These are phyloP conservation scores for Russula emetica DNA, from an alignment of 768 basidiomycete genomes.

Conservation along the genomic window DNA sequence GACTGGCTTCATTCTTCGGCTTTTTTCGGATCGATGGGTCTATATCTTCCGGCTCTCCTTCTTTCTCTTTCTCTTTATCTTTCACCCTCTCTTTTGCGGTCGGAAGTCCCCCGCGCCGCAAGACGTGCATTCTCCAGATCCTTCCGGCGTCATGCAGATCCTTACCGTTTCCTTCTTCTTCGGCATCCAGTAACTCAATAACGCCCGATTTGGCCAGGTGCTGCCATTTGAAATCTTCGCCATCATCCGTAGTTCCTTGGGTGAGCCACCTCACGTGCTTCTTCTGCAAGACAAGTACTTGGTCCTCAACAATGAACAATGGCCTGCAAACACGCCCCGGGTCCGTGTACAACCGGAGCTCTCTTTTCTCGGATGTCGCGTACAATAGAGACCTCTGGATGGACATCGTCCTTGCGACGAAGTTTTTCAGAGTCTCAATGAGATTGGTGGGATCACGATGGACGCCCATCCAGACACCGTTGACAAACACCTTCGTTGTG, in stretches of 20 bases:
- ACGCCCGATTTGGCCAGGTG: constrained; percentile 81
- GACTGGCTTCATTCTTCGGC: constrained; percentile 56
- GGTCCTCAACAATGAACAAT: constrained; percentile 92
- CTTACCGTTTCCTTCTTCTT: constrained; percentile 99
- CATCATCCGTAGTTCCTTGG: constrained; percentile 48
- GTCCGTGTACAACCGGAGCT: constrained; percentile 92
- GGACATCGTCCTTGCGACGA: constrained; percentile 90
- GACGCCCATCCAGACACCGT: constrained; percentile 99
- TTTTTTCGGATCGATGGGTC: constrained; percentile 89
- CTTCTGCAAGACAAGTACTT: constrained; percentile 78
- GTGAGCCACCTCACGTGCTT: constrained; percentile 74
- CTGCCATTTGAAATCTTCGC: constrained; percentile 69
- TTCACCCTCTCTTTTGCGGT: no score
- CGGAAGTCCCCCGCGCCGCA: constrained; percentile 46
- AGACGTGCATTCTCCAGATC: constrained; percentile 84
- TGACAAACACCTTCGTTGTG: constrained; percentile 96
- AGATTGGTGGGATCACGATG: constrained; percentile 92
- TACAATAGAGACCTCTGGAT: constrained; percentile 93
- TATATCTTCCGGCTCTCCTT: constrained; percentile 43
- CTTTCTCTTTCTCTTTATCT: not conserved
- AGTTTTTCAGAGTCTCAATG: constrained; percentile 91
- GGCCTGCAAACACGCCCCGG: constrained; percentile 96
- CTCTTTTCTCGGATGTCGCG: constrained; percentile 95
- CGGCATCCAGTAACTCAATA: constrained; percentile 92
- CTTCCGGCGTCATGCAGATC: constrained; percentile 98